Evolutionary conservation across 495 filamentous ascomycete species (phyloP).

Genomic region (Podospora appendiculata): DNA sequence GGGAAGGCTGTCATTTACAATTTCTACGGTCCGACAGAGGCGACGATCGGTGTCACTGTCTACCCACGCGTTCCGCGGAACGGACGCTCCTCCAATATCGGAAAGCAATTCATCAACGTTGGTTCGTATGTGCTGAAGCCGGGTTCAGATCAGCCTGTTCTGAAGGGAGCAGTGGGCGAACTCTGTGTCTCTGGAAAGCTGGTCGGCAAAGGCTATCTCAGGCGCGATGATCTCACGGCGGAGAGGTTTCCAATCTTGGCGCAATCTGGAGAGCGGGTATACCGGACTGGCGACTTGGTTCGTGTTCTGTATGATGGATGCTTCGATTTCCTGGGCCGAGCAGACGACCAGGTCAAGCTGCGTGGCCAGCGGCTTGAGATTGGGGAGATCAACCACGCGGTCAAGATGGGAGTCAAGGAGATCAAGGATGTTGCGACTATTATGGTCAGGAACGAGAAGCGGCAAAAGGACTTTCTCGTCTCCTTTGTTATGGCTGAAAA

Average conservation of each 20-base stretch:
- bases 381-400: conserved; percentile 64
- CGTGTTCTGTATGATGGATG: conserved; percentile 61
- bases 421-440: conserved; percentile 56
- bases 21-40: conserved; percentile 78
- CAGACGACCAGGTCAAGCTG: conserved; percentile 75
- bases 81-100: conserved; percentile 79
- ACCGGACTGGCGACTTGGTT: conserved; percentile 75
- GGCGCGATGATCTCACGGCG: conserved; percentile 58
- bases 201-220: conserved; percentile 82
- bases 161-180: conserved; percentile 77
- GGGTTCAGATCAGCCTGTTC: conserved; percentile 56
- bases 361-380: conserved; percentile 72
- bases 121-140: conserved; percentile 71
- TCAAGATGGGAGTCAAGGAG: conserved; percentile 38
- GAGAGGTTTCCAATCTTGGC: conserved; percentile 54
- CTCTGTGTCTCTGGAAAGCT: conserved; percentile 80
- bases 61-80: conserved; percentile 61
- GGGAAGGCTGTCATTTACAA: conserved; percentile 60
- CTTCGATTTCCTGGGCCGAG: conserved; percentile 67
- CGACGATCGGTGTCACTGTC: conserved; percentile 81
- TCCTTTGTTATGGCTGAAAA: conserved; percentile 50
- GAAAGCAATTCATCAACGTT: conserved; percentile 73
- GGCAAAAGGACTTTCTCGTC: conserved; percentile 62
- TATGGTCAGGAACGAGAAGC: conserved; percentile 47
- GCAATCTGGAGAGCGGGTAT: conserved; percentile 47